Conservation (phyloP, 495 filamentous ascomycete genomes). For the Lophium mytilinum region DNA sequence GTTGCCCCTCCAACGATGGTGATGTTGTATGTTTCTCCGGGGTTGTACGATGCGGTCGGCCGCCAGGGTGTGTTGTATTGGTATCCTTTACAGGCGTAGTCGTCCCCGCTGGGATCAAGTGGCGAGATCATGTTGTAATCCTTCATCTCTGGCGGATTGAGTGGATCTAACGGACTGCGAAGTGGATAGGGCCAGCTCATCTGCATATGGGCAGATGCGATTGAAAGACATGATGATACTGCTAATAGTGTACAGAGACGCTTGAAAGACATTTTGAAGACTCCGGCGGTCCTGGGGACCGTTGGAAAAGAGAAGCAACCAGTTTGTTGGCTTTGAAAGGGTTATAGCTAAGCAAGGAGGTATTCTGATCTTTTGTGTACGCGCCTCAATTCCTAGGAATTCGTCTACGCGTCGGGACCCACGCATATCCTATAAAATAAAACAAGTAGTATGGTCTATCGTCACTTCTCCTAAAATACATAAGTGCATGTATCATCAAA, state of each 20-base stretch:
- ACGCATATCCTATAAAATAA: not conserved
- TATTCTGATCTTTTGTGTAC: not conserved
- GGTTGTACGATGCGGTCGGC: conserved; percentile 43
- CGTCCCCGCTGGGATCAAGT: conserved; percentile 38
- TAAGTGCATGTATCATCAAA: too few species aligned
- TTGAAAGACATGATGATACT: not conserved
- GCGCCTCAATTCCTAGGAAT: not conserved
- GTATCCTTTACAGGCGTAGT: conserved; percentile 65
- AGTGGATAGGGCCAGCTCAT: not conserved
- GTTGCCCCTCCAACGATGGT: conserved; percentile 48
- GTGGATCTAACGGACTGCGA: not conserved
- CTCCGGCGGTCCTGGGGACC: not conserved
- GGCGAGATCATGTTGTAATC: conserved; percentile 52
- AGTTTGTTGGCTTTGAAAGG: not conserved
- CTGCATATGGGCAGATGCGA: not conserved
- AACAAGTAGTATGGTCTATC: not conserved
- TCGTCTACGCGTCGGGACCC: not conserved
- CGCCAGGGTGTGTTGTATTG: conserved; percentile 42
- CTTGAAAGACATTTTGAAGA: not conserved
- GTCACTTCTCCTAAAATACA: too few species aligned
- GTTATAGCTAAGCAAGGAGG: not conserved
- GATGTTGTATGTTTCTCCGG: conserved; percentile 52
- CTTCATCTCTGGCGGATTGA: conserved; percentile 41
- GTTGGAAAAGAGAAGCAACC: not conserved
- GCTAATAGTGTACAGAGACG: not conserved